Evolutionary conservation across 2,329 filamentous ascomycete species (phyloP).

Genomic region (Pestalotiopsis sp.): DNA sequence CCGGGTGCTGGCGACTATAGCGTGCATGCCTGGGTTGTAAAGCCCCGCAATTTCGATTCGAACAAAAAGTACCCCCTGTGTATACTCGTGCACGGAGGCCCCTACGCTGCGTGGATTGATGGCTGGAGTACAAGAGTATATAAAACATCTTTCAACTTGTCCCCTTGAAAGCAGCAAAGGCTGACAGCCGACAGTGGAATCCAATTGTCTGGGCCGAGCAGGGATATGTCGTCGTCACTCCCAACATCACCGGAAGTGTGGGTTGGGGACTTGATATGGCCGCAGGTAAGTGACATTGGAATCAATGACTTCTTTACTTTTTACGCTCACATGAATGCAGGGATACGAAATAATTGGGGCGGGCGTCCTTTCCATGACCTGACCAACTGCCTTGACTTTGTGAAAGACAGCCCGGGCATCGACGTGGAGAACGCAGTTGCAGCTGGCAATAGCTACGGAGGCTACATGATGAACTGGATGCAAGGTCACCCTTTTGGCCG

Average conservation of each 20-base stretch:
- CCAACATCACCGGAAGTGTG: conserved; percentile 60
- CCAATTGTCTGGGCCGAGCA: conserved; percentile 60
- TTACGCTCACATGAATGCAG: conserved; percentile 11
- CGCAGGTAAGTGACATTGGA: conserved; percentile 23
- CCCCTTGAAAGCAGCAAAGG: not conserved
- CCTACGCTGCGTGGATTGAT: conserved; percentile 53
- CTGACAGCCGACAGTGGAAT: conserved; percentile 45
- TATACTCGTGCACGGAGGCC: conserved; percentile 40
- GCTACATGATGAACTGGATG: conserved; percentile 63
- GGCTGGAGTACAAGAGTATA: conserved; percentile 48
- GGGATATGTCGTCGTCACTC: conserved; percentile 60
- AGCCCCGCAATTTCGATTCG: conserved; percentile 39
- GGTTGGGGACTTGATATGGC: conserved; percentile 52
- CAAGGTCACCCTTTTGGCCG: conserved; percentile 55
- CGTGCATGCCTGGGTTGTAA: conserved; percentile 42
- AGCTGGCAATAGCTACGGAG: conserved; percentile 57
- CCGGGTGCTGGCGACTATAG: conserved; percentile 35
- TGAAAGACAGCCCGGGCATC: conserved; percentile 53
- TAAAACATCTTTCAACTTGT: not conserved
- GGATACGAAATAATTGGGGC: conserved; percentile 57
- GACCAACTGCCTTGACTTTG: conserved; percentile 52
- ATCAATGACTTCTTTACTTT: not conserved
- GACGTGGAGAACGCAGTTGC: conserved; percentile 55
- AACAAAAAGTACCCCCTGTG: conserved; percentile 39
- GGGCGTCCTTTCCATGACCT: conserved; percentile 58